Evolutionary conservation across 2,329 filamentous ascomycete species (phyloP).

Genomic region (Fusarium liriodendri): DNA sequence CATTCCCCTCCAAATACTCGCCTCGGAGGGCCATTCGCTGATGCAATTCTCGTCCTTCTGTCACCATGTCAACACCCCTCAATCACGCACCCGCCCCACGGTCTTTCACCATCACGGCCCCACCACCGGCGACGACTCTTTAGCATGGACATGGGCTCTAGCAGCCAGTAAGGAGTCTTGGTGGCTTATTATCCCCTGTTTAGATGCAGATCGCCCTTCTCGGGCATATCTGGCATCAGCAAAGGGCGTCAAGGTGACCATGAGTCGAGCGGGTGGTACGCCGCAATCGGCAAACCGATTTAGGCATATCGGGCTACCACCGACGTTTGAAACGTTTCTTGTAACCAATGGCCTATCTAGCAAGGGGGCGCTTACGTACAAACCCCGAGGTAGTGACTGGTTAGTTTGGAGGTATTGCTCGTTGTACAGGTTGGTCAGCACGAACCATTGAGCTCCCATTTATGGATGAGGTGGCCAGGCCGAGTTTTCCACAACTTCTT

Average conservation of each 20-base stretch:
- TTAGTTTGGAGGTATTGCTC: not conserved
- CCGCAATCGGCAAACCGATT: not conserved
- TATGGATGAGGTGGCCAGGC: not conserved
- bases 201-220: not conserved
- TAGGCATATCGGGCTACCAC: not conserved
- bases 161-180: not conserved
- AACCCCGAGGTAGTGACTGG: not conserved
- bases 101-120: constrained; percentile 40
- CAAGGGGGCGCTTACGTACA: not conserved
- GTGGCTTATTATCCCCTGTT: not conserved
- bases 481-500: not conserved
- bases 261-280: not conserved
- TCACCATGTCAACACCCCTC: constrained; percentile 21
- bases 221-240: not conserved
- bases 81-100: constrained; percentile 40
- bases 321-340: not conserved
- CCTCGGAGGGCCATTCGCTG: constrained; percentile 9
- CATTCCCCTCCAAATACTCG: constrained; percentile 13
- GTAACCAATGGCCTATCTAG: not conserved
- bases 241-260: not conserved
- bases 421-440: not conserved
- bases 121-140: constrained; percentile 6
- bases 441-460: not conserved
- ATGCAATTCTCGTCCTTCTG: constrained; percentile 15
- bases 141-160: not conserved